Base-by-base conservation (phyloP, 805 yeast genomes). In the Pichia phayaonensis region DNA sequence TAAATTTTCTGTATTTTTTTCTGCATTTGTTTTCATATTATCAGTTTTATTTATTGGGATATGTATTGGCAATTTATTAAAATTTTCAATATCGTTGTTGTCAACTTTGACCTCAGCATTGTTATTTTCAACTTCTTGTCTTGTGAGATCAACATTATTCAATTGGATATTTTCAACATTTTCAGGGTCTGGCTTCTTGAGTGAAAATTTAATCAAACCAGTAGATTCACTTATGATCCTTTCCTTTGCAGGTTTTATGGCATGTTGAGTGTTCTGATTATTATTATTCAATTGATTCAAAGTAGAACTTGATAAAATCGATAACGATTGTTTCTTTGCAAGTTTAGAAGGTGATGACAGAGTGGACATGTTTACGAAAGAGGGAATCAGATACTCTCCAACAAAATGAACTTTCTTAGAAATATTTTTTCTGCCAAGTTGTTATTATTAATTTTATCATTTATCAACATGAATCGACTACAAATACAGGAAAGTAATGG, bases 201-300 rank as follows among this genome's bases (percentile, higher is more conserved):
- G 50, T 0, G 74, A 63, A 56, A 76, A 74, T 54, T 74, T 76
- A 18, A 69, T 75, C 38, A 77, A 59, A 0, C 83, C 83, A 0
- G 82, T 77, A 8, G 75, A 66, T 53, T 74, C 77, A 55, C 81
- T 75, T 15, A 74, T 65, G 13, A 76, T 59, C 51, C 81, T 61
- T 49, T 72, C 72, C 40, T 61, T 69, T 2, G 60, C 51, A 10
- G 69, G 69, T 36, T 60, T 65, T 4, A 56, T 56, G 3, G 48
- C 34, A 12, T 45, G 34, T 15, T 34, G 24, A 7, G 45, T 27
- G 18, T 40, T 44, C 5, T 18, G 21, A 43, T 55, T 57, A 44
- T 31, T 31, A 31, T 31, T 31, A n/a, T 34, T 34, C n/a, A 62
- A 45, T 41, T 55, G 59, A 44, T 64, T 64, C 16, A 62, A 12